A percentile compares a stretch with the other conserved stretches of the same genome.
These are phyloP conservation scores for Diaporthe batatas DNA, from an alignment of 2,329 filamentous ascomycete genomes.

Conservation along the genomic window DNA sequence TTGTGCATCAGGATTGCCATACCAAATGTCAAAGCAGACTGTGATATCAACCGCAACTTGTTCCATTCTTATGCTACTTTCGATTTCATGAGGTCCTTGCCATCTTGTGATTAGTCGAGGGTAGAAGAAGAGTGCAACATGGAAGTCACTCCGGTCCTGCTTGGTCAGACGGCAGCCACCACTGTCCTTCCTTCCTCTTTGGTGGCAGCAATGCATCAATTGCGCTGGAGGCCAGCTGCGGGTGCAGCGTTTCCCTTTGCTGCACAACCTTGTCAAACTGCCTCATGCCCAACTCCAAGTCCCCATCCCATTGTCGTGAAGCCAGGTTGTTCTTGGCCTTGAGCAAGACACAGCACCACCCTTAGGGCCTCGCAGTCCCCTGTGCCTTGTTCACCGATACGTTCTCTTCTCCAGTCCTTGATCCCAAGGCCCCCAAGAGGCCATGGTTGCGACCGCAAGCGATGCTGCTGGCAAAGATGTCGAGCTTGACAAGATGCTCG, in stretches of 20 bases:
- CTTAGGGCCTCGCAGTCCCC: too few relatives aligned
- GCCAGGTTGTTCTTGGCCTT: neutral
- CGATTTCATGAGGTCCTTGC: too few relatives aligned
- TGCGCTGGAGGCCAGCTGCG: neutral
- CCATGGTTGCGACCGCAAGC: neutral
- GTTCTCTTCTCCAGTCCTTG: too few relatives aligned
- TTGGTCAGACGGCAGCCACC: neutral
- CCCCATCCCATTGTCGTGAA: neutral
- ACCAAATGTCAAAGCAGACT: neutral
- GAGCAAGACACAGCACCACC: neutral
- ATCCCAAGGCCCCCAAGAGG: too few relatives aligned
- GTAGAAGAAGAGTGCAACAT: neutral
- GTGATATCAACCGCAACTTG: neutral
- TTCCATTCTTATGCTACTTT: neutral
- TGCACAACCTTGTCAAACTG: neutral
- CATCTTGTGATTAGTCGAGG: neutral
- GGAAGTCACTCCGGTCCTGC: neutral
- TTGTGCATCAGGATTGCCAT: too few relatives aligned
- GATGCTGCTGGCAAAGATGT: neutral
- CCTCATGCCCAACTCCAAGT: neutral
- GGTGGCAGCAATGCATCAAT: neutral
- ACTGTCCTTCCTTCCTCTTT: neutral
- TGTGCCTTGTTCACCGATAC: too few relatives aligned
- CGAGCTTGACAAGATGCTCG: slow-evolving; percentile 16
- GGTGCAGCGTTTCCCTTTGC: neutral